Conservation (phyloP, 2,329 filamentous ascomycete species). For the Pyricularia sp. region DNA sequence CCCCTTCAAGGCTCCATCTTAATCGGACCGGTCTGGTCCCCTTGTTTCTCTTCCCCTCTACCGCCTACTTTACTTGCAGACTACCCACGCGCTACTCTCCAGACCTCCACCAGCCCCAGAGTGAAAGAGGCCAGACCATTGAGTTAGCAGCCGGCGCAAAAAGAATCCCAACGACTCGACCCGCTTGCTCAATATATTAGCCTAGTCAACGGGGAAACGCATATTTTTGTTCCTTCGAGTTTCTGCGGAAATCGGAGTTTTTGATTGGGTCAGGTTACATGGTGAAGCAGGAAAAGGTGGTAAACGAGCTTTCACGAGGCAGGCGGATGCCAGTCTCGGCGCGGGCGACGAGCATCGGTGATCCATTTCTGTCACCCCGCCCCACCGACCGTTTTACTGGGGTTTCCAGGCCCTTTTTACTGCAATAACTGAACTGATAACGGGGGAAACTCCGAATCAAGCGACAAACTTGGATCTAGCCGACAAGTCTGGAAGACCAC, state of each 20-base stretch:
- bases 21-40: background rate
- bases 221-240: background rate
- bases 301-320: background rate
- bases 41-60: background rate
- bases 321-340: background rate
- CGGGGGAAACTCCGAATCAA: background rate
- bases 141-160: background rate
- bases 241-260: background rate
- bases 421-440: background rate
- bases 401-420: background rate
- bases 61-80: background rate
- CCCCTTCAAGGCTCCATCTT: background rate
- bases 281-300: background rate
- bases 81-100: background rate
- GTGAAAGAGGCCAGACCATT: background rate
- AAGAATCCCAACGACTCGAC: background rate
- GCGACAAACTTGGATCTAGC: background rate
- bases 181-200: background rate
- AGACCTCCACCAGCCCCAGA: background rate
- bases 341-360: background rate
- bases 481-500: background rate
- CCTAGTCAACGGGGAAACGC: background rate
- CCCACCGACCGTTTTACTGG: background rate
- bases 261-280: background rate
- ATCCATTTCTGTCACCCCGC: background rate